phyloP scores from a whole-genome alignment of 371 early-diverging fungal species.

The Dichotomocladium elegans region DNA sequence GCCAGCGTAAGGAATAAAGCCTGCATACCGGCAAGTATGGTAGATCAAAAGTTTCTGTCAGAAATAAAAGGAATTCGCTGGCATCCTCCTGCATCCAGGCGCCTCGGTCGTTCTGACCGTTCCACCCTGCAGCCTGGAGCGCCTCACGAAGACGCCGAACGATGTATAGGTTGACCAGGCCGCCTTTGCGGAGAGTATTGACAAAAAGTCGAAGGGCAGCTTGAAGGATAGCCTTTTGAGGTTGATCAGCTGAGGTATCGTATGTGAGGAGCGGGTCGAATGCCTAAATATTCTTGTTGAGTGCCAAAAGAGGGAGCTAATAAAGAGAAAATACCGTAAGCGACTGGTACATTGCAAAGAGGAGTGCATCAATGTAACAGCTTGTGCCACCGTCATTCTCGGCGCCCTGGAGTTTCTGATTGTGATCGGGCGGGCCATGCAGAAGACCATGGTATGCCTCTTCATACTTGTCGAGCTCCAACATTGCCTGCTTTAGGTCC shows the following conservation, averaged over 20 bases:
- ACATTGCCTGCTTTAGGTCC: slow-evolving; percentile 27
- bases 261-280: slow-evolving; percentile 41
- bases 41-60: slow-evolving; percentile 50
- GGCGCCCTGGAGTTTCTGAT: slow-evolving; percentile 28
- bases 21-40: slow-evolving; percentile 52
- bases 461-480: slow-evolving; percentile 28
- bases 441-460: slow-evolving; percentile 37
- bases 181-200: slow-evolving; percentile 50
- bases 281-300: slow-evolving; percentile 6
- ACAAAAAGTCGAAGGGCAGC: slow-evolving; percentile 50
- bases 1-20: neutral
- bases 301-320: neutral
- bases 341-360: slow-evolving; percentile 61
- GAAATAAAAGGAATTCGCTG: slow-evolving; percentile 53
- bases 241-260: slow-evolving; percentile 15
- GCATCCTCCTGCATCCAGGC: slow-evolving; percentile 55
- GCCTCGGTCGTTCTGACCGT: slow-evolving; percentile 19
- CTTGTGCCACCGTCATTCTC: slow-evolving; percentile 55
- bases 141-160: slow-evolving; percentile 45
- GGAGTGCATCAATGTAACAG: slow-evolving; percentile 54
- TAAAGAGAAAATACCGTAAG: slow-evolving; percentile 18
- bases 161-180: slow-evolving; percentile 35
- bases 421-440: neutral
- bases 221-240: slow-evolving; percentile 33
- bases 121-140: slow-evolving; percentile 49